Evolutionary conservation across 2,329 filamentous ascomycete genomes (phyloP), one percentile per base, ranked within the genome.

Genomic region (Rosellinia necatrix): DNA sequence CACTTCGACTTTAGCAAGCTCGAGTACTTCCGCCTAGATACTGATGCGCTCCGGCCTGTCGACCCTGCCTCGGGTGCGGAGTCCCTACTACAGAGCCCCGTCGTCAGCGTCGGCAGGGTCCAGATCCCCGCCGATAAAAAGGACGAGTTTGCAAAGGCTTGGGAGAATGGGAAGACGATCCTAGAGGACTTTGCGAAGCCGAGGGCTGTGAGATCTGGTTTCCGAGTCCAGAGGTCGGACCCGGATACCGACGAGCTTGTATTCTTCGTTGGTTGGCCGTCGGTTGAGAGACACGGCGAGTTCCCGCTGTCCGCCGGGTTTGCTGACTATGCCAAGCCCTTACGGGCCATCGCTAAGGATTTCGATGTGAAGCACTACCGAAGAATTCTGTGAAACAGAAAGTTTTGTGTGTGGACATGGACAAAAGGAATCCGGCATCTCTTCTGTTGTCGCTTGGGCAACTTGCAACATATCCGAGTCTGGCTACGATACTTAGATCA

Each of bases 1-100:
- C 72, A 74, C 49, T 68, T 78, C 32, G 66, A 68, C 5, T 66
- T 72, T 4, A 55, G 65, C 35, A 71, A 68, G 24, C 66, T 77
- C n/a, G 46, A 72, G 27, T 65, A 79, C 34, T 76, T 75, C 53
- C 78, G 81, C 64, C 59, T 79, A 42, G 67, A 72, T 2, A 64
- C 71, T n/a, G 71, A 61, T 46, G 58, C 63, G 8, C 59, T 68
- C 52, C 44, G 61, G n/a, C 24, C 53, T 15, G 37, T 58, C 27
- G 59, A 56, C 1, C 38, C 32, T 2, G 43, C 32, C 29, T 41
- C 43, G 3, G 61, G 56, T 3, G 47, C 46, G 2, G 51, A 63
- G 21, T 43, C 61, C 9, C 51, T 72, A 46, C 54, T 71, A 17
- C 42, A 67, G 35, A 70, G 69, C 37, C 68, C 71, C 15, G 58